Percentiles rank a stretch among this genome's conserved stretches.
Conservation (phyloP, 2,329 filamentous ascomycete genomes). For the Monosporascus sp. region DNA sequence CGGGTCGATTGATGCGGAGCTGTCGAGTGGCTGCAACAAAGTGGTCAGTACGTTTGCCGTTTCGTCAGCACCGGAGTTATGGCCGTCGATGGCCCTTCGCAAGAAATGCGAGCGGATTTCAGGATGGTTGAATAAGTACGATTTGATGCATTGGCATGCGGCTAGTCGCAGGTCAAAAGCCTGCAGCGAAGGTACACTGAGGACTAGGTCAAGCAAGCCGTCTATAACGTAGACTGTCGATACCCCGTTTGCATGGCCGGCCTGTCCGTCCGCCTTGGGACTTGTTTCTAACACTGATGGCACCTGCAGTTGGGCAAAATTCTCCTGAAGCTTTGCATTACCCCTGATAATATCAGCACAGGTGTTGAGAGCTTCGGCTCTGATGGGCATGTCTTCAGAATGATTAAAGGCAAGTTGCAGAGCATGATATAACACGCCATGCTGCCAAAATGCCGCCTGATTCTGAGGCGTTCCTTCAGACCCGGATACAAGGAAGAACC, state of each 20-base stretch:
- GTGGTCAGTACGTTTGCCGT: slow-evolving; percentile 85
- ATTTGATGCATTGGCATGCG: slow-evolving; percentile 85
- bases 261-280: slow-evolving; percentile 32
- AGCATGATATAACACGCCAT: slow-evolving; percentile 72
- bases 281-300: slow-evolving; percentile 46
- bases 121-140: slow-evolving; percentile 79
- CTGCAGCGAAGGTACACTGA: slow-evolving; percentile 61
- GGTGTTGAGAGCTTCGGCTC: slow-evolving; percentile 77
- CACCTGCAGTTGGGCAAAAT: slow-evolving; percentile 83
- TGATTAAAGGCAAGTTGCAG: slow-evolving; percentile 78
- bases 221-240: slow-evolving; percentile 84
- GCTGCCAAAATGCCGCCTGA: slow-evolving; percentile 79
- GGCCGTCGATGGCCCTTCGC: slow-evolving; percentile 81
- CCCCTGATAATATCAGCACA: slow-evolving; percentile 85
- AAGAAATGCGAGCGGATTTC: slow-evolving; percentile 83
- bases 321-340: slow-evolving; percentile 76
- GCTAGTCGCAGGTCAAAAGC: slow-evolving; percentile 78
- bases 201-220: slow-evolving; percentile 75
- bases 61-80: slow-evolving; percentile 70
- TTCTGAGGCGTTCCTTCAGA: slow-evolving; percentile 76
- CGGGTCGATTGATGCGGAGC: slow-evolving; percentile 64
- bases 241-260: slow-evolving; percentile 41
- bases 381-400: slow-evolving; percentile 68
- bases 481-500: slow-evolving; percentile 79
- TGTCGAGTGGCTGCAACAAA: slow-evolving; percentile 62